These are phyloP conservation scores for Hemisphaericaspora nanyangensis DNA, from an alignment of 805 yeast genomes.

Conservation along the genomic window DNA sequence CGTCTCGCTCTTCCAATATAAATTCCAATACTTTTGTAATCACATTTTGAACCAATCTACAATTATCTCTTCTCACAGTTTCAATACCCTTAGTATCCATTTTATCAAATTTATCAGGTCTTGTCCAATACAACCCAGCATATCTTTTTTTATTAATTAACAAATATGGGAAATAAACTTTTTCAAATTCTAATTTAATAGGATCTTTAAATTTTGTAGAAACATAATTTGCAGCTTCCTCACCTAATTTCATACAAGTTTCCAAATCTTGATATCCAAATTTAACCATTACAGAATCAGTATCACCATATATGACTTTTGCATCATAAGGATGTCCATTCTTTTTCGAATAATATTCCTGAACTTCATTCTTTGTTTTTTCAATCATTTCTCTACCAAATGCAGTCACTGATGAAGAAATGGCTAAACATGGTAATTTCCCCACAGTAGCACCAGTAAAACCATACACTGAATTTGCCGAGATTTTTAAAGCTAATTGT, in stretches of 20 bases:
- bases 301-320: conserved; percentile 94
- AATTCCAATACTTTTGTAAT: conserved; percentile 85
- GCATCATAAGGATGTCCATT: conserved; percentile 87
- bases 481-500: conserved; percentile 91
- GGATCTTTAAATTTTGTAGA: conserved; percentile 79
- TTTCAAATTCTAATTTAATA: conserved; percentile 92
- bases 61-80: conserved; percentile 96
- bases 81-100: conserved; percentile 99
- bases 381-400: conserved; percentile 98
- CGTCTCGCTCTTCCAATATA: conserved; percentile 84
- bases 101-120: conserved; percentile 86
- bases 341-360: conserved; percentile 68
- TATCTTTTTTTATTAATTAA: conserved; percentile 94
- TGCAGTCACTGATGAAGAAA: conserved; percentile 92
- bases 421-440: conserved; percentile 92
- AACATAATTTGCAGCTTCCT: conserved; percentile 89
- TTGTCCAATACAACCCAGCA: conserved; percentile 96
- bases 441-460: conserved; percentile 99
- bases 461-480: conserved; percentile 98
- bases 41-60: conserved; percentile 90
- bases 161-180: conserved; percentile 91
- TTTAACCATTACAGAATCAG: conserved; percentile 98
- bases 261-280: conserved; percentile 80
- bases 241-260: conserved; percentile 87
- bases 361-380: conserved; percentile 81